These are phyloP conservation scores for Xylariaceae sp. DNA, from an alignment of 2,329 filamentous ascomycete genomes.

Conservation along the genomic window DNA sequence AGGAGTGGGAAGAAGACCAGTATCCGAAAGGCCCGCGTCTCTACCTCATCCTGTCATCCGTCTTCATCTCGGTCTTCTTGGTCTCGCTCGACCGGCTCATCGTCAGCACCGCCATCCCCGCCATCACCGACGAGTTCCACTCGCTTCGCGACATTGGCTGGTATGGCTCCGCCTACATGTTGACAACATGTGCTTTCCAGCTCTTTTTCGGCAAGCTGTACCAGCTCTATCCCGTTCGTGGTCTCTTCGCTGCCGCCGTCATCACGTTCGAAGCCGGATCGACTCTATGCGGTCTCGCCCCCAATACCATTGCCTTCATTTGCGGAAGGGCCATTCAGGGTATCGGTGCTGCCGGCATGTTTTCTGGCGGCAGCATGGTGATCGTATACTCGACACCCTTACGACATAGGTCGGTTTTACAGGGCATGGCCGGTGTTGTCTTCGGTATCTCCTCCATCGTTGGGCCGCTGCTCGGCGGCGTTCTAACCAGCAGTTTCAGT, in stretches of 20 bases:
- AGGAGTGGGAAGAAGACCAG: conserved; percentile 21
- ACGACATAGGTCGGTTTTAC: conserved; percentile 32
- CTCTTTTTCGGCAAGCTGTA: conserved; percentile 39
- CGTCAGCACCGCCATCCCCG: conserved; percentile 37
- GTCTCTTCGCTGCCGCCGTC: conserved; percentile 31
- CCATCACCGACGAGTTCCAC: conserved; percentile 37
- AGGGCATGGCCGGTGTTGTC: conserved; percentile 34
- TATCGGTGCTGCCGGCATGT: conserved; percentile 36
- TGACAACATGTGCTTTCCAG: conserved; percentile 37
- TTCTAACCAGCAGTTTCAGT: conserved; percentile 34
- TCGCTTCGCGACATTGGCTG: conserved; percentile 37
- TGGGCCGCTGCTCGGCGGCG: conserved; percentile 36
- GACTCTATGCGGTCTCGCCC: conserved; percentile 38
- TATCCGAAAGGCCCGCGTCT: conserved; percentile 34
- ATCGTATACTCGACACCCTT: conserved; percentile 35
- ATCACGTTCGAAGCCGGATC: conserved; percentile 37
- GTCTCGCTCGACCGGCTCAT: conserved; percentile 37
- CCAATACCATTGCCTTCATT: conserved; percentile 37
- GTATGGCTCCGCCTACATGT: conserved; percentile 37
- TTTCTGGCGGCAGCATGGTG: conserved; percentile 33
- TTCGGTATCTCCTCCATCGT: conserved; percentile 35
- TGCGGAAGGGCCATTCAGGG: conserved; percentile 39
- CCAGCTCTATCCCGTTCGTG: conserved; percentile 35
- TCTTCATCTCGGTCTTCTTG: conserved; percentile 37
- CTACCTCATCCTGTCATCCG: conserved; percentile 31